Evolutionary conservation across 441 rosid species (phyloP).

Genomic region (Aleurites moluccanus): DNA sequence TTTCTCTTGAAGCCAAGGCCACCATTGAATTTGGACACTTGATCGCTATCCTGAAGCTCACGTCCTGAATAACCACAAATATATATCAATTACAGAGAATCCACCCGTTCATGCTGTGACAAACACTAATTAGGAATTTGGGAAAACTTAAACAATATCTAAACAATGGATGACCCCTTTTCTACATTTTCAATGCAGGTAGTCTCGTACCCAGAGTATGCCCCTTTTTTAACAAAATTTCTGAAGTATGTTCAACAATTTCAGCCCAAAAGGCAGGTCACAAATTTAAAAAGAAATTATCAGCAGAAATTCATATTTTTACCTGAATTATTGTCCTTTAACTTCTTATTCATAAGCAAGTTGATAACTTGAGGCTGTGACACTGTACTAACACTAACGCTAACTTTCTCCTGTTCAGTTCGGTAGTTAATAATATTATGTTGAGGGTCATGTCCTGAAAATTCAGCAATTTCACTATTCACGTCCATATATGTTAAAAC

Average conservation of each 20-base stretch:
- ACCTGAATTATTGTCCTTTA: slow-evolving; percentile 47
- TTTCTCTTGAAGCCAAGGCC: slow-evolving; percentile 48
- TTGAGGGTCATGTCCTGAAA: slow-evolving; percentile 35
- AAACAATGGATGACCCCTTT: no score
- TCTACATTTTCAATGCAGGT: no score
- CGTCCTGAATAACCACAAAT: slow-evolving; percentile 26
- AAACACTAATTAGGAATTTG: not conserved
- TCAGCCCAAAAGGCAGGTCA: not conserved
- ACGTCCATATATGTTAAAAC: no score
- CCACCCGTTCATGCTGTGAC: not conserved
- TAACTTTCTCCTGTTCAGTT: slow-evolving; percentile 8
- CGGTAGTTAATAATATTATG: slow-evolving; percentile 12
- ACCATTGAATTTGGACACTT: not conserved
- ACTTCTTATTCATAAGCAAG: slow-evolving; percentile 40
- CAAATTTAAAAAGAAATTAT: not conserved
- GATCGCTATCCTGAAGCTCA: not conserved
- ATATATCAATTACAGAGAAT: not conserved
- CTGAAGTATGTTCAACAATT: no score
- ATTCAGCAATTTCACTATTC: no score
- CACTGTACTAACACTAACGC: slow-evolving; percentile 17
- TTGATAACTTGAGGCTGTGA: slow-evolving; percentile 18
- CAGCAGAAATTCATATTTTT: not conserved
- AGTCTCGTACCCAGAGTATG: no score
- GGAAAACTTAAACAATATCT: not conserved
- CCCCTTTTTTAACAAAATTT: no score